Evolutionary conservation across 2,329 filamentous ascomycete genomes (phyloP), one percentile per base, ranked within the genome.

Genomic region (Pezicula radicicola): DNA sequence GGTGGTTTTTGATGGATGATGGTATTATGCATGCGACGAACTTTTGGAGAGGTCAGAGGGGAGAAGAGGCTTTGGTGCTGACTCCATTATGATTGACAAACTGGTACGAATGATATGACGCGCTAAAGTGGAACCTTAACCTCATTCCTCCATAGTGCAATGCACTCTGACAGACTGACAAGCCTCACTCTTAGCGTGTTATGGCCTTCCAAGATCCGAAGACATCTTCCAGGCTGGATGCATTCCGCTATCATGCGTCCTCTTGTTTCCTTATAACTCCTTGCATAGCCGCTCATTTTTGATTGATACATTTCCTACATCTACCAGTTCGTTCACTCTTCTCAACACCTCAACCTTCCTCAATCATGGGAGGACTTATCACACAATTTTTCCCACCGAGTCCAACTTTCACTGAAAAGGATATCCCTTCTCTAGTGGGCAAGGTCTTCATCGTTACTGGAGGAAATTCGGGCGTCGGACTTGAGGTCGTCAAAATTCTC

Each of bases 381-480:
- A 45, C 42, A n/a, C 42, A 45, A 27, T n/a, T 61, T 7, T 69
- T 66, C 48, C 67, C 67, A 6, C 66, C 68, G 6, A 55, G 54
- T 13, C 74, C 75, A 6, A 59, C 63, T 1, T 68, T 76, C 47
- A 75, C 73, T 4, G 70, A 73, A 40, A 62, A 68, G 28, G 65
- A 73, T 28, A 60, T 76, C 3, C 44, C 55, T 36, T 61, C 70
- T 27, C 70, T 71, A 52, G 57, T 56, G 12, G 73, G 71, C 56
- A 73, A 67, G 60, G 63, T 66, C 44, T 64, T 52, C 52, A 60
- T 60, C 70, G 71, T 81, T 10, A 81, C 77, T 3, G 58, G 59
- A 25, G 54, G 58, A n/a, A 56, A 56, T 30, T 25, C 52, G 30
- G 61, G 62, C 5, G 52, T 75, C 3, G 72, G 72, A 27, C 63